phyloP scores from a whole-genome alignment of 352 stramenopile genomes.

The Pythium folliculosum region DNA sequence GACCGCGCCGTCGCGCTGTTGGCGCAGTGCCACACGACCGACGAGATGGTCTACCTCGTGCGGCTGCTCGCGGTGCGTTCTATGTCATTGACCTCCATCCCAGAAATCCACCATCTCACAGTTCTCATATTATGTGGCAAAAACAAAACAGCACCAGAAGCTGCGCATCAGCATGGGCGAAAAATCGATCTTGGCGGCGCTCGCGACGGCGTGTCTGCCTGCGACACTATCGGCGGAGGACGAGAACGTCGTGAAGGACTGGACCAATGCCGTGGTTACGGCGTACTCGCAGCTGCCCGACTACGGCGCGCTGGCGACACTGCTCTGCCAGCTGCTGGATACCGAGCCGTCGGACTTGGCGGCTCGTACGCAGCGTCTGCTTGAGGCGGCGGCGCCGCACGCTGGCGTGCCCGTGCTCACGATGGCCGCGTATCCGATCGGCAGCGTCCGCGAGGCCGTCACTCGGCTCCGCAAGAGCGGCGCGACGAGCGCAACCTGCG shows the following conservation, averaged over 20 bases:
- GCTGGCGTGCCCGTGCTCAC: constrained; percentile 70
- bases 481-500: constrained; percentile 48
- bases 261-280: constrained; percentile 61
- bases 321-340: constrained; percentile 31
- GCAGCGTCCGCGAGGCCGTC: constrained; percentile 53
- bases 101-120: not conserved
- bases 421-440: constrained; percentile 78
- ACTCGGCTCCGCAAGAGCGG: constrained; percentile 47
- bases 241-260: constrained; percentile 32
- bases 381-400: constrained; percentile 42
- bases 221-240: not conserved
- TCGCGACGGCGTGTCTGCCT: constrained; percentile 48
- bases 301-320: constrained; percentile 48
- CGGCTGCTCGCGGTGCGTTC: constrained; percentile 72
- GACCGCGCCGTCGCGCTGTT: constrained; percentile 59
- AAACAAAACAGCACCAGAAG: constrained; percentile 64
- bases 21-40: constrained; percentile 42
- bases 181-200: constrained; percentile 73
- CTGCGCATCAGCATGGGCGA: constrained; percentile 80
- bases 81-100: not conserved
- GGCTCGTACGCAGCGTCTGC: constrained; percentile 22
- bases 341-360: constrained; percentile 28
- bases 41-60: constrained; percentile 66
- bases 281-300: constrained; percentile 75
- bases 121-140: not conserved